phyloP scores from a whole-genome alignment of 352 stramenopile genomes.

The Globisporangium cederbergense region DNA sequence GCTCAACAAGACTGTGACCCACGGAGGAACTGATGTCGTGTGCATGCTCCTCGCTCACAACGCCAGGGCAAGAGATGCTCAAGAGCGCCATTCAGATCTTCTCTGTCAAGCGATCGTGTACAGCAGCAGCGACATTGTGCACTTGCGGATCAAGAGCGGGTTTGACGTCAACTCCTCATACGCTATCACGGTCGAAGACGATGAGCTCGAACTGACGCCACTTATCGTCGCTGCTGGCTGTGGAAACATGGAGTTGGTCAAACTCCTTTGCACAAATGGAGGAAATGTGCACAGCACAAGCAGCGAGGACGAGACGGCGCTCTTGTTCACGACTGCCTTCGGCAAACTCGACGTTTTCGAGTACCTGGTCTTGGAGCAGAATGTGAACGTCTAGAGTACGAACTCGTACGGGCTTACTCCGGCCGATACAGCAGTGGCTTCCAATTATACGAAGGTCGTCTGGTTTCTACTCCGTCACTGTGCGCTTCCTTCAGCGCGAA shows the following conservation, averaged over 20 bases:
- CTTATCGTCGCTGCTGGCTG: neutral
- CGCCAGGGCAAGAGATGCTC: neutral
- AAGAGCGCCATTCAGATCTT: neutral
- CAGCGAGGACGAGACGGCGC: constrained; percentile 5
- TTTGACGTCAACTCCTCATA: too few relatives aligned
- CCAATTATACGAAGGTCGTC: neutral
- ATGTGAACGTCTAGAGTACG: neutral
- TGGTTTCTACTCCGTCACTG: neutral
- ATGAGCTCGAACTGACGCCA: neutral
- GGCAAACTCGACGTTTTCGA: neutral
- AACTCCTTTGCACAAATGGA: neutral
- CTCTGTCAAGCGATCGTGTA: neutral
- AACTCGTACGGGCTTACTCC: neutral
- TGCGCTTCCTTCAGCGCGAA: too few relatives aligned
- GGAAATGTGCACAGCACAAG: constrained; percentile 1
- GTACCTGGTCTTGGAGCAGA: neutral
- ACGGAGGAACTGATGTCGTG: neutral
- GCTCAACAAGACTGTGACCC: neutral
- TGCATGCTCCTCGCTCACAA: constrained; percentile 1
- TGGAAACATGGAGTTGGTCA: neutral
- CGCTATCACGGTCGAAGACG: too few relatives aligned
- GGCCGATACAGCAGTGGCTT: neutral
- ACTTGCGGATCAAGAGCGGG: too few relatives aligned
- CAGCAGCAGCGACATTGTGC: too few relatives aligned
- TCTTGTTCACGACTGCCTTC: constrained; percentile 5